These are phyloP conservation scores for Emericellopsis cladophorae DNA, from an alignment of 2,329 filamentous ascomycete species.

Conservation along the genomic window DNA sequence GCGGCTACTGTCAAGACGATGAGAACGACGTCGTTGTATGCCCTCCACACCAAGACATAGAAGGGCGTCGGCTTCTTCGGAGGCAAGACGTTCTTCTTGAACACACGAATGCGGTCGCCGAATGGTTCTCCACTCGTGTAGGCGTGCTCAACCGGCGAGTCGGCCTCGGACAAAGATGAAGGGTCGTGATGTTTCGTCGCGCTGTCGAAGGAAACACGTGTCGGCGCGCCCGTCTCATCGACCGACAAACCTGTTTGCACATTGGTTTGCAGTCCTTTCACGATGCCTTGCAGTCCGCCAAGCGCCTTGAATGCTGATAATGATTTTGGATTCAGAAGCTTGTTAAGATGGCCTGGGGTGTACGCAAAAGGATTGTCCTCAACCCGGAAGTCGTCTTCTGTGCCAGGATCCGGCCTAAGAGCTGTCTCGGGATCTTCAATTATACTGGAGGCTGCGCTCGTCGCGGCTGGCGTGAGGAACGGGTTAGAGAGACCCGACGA, in stretches of 20 bases:
- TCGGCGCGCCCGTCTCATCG: slow-evolving; percentile 50
- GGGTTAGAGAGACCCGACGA: slow-evolving; percentile 5
- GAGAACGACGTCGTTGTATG: slow-evolving; percentile 57
- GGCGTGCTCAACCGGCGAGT: neutral
- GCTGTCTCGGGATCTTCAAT: slow-evolving; percentile 22
- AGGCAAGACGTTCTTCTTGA: slow-evolving; percentile 47
- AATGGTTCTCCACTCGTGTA: slow-evolving; percentile 7
- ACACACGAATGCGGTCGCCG: slow-evolving; percentile 43
- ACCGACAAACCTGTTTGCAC: slow-evolving; percentile 56
- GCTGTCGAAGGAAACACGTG: slow-evolving; percentile 1
- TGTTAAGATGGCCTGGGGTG: slow-evolving; percentile 66
- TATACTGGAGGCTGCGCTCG: slow-evolving; percentile 1
- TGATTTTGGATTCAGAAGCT: slow-evolving; percentile 77
- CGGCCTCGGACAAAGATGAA: neutral
- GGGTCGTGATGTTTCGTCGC: neutral
- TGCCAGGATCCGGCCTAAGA: slow-evolving; percentile 58
- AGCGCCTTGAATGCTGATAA: slow-evolving; percentile 64
- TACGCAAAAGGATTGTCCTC: slow-evolving; percentile 76
- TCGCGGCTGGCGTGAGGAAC: slow-evolving; percentile 8
- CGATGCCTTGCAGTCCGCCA: slow-evolving; percentile 61
- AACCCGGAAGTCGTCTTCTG: slow-evolving; percentile 58
- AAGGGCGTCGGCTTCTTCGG: slow-evolving; percentile 51
- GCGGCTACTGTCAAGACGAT: slow-evolving; percentile 55
- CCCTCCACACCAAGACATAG: slow-evolving; percentile 49
- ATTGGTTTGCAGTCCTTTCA: slow-evolving; percentile 62